phyloP scores from a whole-genome alignment of 306 rosid genomes.

The Inga laurina region DNA sequence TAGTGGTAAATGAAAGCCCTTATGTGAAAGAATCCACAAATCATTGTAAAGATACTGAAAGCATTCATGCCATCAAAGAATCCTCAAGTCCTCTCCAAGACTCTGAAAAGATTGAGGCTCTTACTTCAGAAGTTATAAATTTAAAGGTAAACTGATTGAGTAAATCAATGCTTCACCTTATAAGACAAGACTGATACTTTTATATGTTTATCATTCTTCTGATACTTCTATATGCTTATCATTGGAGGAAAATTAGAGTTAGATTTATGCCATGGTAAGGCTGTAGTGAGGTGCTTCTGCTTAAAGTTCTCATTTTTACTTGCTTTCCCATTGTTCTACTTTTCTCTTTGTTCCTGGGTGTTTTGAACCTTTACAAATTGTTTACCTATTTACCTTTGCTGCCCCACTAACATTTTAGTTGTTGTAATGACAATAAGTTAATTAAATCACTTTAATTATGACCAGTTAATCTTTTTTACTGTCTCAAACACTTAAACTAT shows the following conservation, averaged over 20 bases:
- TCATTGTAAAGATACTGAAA: slow-evolving; percentile 41
- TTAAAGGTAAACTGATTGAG: slow-evolving; percentile 60
- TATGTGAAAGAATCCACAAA: slow-evolving; percentile 35
- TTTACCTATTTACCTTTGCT: not conserved
- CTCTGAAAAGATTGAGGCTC: slow-evolving; percentile 47
- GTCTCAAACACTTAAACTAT: not conserved
- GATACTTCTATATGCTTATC: slow-evolving; percentile 7
- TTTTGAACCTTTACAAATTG: not conserved
- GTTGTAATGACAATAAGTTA: not conserved
- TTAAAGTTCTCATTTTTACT: not conserved
- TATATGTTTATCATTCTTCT: not conserved
- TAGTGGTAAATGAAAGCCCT: slow-evolving; percentile 46
- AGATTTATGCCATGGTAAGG: not conserved
- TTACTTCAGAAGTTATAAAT: slow-evolving; percentile 49
- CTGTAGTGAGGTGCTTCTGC: not conserved
- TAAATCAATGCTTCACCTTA: slow-evolving; percentile 9
- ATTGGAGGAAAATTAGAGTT: not conserved
- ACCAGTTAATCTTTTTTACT: not conserved
- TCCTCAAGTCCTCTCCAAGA: slow-evolving; percentile 47
- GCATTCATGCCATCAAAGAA: slow-evolving; percentile 40
- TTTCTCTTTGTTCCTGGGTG: not conserved
- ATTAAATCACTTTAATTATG: not conserved
- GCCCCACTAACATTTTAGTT: not conserved
- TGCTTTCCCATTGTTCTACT: not conserved
- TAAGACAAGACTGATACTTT: slow-evolving; percentile 10